Evolutionary conservation across 192 early-diverging fungal genomes (phyloP), one percentile per base, ranked within the genome.

Genomic region (Entophlyctis luteolus): DNA sequence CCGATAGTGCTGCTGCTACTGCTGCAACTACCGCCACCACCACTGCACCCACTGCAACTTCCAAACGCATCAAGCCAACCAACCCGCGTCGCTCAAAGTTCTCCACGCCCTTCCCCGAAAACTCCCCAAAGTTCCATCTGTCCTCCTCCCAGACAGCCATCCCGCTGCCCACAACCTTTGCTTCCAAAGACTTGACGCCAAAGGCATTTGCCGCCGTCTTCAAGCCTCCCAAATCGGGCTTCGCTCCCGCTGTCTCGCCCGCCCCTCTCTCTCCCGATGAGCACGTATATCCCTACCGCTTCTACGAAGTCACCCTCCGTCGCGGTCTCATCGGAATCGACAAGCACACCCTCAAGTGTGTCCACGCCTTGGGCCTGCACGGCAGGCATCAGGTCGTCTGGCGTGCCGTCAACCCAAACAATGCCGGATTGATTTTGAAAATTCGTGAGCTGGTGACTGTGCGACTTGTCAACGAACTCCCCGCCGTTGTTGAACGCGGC

Each of bases 221-320:
- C 57, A 37, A 23, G 6, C 57, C 48, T 31, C 50, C 55, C 45
- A 34, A 42, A 14, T 65, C 57, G 2, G 56, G 60, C 31, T 4
- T 29, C 2, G 67, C 67, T 14, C 57, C 55, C 32, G 48, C 33
- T 10, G 62, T 74, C 18, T 32, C 49, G 3, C 48, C 39, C 27
- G 45, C 38, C 18, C 68, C 68, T 3, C 29, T 55, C 16, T 16
- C 42, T 31, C 60, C 42, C 0, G 52, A 27, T 3, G 4, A 34
- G 12, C 39, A 75, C 46, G 53, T 48, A 18, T 79, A 68, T 55
- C 75, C 75, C 18, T 82, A 73, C 75, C 49, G 49, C 38, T 80
- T 71, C 57, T 89, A 85, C 74, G 75, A 87, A 68, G 77, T 89
- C 62, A 81, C 83, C 38, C 70, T 88, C n/a, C 57, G 71, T 4